Conservation (phyloP, 2,329 filamentous ascomycete genomes). For the Claviceps digitariae region DNA sequence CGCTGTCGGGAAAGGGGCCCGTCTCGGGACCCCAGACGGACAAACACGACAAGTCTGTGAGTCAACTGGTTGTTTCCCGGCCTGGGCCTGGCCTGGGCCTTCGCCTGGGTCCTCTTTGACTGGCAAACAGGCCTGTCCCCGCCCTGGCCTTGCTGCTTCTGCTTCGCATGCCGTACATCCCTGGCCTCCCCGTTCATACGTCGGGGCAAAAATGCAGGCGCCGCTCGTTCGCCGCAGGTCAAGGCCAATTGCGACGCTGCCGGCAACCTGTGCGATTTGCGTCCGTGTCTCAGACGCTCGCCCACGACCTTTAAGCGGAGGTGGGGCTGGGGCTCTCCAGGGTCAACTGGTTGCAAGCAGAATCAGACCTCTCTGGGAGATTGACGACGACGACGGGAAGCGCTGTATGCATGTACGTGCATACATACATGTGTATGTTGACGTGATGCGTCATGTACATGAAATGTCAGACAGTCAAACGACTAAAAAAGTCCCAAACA, state of each 20-base stretch:
- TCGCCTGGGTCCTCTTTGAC: too few relatives aligned
- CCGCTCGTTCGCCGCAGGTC: background rate
- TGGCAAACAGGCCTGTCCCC: too few relatives aligned
- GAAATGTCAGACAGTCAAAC: background rate
- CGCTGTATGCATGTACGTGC: too few relatives aligned
- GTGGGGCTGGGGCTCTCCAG: background rate
- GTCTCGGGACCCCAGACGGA: constrained; percentile 17
- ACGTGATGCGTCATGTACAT: too few relatives aligned
- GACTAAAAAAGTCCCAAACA: too few relatives aligned
- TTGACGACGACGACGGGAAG: background rate
- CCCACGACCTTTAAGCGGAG: background rate
- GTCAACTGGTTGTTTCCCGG: background rate
- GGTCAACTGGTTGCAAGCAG: background rate
- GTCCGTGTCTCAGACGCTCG: background rate
- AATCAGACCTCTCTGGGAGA: too few relatives aligned
- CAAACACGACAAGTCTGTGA: background rate
- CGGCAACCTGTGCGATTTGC: background rate
- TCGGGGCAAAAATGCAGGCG: background rate
- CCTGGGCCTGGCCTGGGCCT: too few relatives aligned
- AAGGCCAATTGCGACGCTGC: background rate
- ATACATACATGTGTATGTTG: too few relatives aligned
- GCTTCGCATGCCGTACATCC: too few relatives aligned
- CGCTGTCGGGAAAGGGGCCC: constrained; percentile 21
- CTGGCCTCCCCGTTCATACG: background rate
- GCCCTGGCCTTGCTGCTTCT: too few relatives aligned